These are phyloP conservation scores for Phytophthora europaea DNA, from an alignment of 352 stramenopile genomes.

Conservation along the genomic window DNA sequence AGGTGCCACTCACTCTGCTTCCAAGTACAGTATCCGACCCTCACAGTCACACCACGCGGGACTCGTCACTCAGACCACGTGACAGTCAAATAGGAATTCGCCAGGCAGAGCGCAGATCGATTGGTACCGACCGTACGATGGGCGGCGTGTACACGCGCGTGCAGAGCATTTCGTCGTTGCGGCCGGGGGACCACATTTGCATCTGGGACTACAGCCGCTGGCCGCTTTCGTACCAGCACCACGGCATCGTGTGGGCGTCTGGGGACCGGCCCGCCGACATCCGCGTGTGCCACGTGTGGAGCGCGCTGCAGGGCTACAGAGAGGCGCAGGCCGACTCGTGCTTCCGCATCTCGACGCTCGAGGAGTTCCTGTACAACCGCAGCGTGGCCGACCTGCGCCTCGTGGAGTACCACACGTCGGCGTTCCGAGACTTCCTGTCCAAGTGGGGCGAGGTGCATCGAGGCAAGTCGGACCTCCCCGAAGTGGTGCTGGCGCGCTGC, in stretches of 20 bases:
- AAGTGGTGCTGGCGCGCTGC: conserved; percentile 79
- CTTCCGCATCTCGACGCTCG: conserved; percentile 79
- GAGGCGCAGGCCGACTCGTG: conserved; percentile 80
- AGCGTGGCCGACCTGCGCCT: conserved; percentile 57
- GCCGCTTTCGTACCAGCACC: conserved; percentile 83
- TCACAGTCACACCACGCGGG: background rate
- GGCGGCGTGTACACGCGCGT: conserved; percentile 79
- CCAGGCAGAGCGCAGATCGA: conserved; percentile 1
- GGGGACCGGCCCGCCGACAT: conserved; percentile 55
- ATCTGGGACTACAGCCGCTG: conserved; percentile 84
- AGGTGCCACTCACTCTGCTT: conserved; percentile 22
- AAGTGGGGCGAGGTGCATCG: conserved; percentile 83
- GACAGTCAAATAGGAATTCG: conserved; percentile 15
- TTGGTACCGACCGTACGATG: conserved; percentile 36
- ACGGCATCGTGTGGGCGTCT: conserved; percentile 78
- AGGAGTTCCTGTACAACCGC: conserved; percentile 78
- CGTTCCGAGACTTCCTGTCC: conserved; percentile 67
- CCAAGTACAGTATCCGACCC: conserved; percentile 1
- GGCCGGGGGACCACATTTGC: conserved; percentile 77
- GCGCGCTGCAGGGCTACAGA: conserved; percentile 57
- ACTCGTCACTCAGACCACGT: background rate
- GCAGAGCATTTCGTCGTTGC: conserved; percentile 56
- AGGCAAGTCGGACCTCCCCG: conserved; percentile 72
- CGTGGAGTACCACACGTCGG: conserved; percentile 82
- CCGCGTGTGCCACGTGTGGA: conserved; percentile 82